phyloP scores from a whole-genome alignment of 192 early-diverging fungal genomes.

The Neocallimastix lanati region DNA sequence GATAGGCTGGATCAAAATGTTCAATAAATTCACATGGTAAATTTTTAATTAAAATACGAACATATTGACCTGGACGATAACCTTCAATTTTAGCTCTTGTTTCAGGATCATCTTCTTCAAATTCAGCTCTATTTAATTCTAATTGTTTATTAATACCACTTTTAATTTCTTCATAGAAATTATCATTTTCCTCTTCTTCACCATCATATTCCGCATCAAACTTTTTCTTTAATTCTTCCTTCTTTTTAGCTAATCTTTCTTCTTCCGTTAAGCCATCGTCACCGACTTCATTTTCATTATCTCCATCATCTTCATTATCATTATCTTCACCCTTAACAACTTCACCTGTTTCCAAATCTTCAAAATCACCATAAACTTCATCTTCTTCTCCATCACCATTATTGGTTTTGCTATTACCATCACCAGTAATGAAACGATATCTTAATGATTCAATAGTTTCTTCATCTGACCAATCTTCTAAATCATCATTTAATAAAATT shows the following conservation, averaged over 20 bases:
- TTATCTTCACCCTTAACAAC: conserved; percentile 16
- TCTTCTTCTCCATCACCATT: background rate
- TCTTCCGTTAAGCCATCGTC: conserved; percentile 10
- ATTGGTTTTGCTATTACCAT: conserved; percentile 1
- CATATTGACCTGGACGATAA: conserved; percentile 80
- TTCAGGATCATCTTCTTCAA: conserved; percentile 59
- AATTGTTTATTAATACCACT: conserved; percentile 71
- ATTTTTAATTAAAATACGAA: conserved; percentile 70
- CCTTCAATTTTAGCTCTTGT: conserved; percentile 73
- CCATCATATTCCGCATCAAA: conserved; percentile 79
- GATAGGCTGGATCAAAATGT: conserved; percentile 72
- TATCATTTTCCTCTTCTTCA: conserved; percentile 40
- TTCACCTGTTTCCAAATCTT: conserved; percentile 53
- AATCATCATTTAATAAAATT: conserved; percentile 26
- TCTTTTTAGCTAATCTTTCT: conserved; percentile 50
- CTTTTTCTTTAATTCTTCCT: conserved; percentile 78
- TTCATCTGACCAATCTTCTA: conserved; percentile 51
- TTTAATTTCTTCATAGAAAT: conserved; percentile 80
- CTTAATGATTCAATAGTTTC: conserved; percentile 47
- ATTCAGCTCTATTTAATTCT: conserved; percentile 66
- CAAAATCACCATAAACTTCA: conserved; percentile 43
- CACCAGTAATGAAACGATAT: conserved; percentile 60
- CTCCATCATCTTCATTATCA: conserved; percentile 13
- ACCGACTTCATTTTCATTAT: conserved; percentile 33
- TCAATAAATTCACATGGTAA: conserved; percentile 92